Conservation (phyloP, 1,284 basidiomycete species). For the Malassezia sympodialis region DNA sequence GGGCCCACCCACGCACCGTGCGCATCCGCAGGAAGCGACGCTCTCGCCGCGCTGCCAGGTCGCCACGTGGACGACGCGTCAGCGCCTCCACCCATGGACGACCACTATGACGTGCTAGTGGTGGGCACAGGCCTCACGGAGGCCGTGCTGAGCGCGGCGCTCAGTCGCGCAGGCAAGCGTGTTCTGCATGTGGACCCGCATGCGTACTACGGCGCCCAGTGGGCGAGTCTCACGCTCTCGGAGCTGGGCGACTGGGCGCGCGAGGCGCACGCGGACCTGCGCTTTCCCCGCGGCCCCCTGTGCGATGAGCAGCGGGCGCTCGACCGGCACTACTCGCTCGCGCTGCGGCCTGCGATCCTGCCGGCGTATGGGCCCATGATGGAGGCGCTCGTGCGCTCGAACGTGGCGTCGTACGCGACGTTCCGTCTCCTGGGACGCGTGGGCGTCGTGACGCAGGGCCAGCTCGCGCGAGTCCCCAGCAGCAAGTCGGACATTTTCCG, state of each 20-base stretch:
- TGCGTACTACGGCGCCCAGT: conserved; percentile 9
- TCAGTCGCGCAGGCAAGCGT: conserved; percentile 11
- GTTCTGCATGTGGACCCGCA: conserved; percentile 11
- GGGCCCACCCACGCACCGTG: conserved; percentile 4
- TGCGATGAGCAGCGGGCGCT: conserved; percentile 6
- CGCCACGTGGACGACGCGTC: not conserved
- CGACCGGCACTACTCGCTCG: conserved; percentile 64
- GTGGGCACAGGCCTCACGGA: conserved; percentile 17
- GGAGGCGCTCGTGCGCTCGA: conserved; percentile 66
- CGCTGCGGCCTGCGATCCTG: conserved; percentile 70
- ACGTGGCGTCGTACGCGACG: conserved; percentile 78
- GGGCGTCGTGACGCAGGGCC: conserved; percentile 10
- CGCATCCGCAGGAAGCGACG: not conserved
- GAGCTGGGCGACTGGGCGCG: conserved; percentile 9
- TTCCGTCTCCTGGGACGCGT: conserved; percentile 68
- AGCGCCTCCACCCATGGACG: conserved; percentile 1
- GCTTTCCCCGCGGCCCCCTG: conserved; percentile 1
- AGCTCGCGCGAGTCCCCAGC: conserved; percentile 58
- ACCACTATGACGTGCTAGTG: conserved; percentile 14
- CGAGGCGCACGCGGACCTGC: not conserved
- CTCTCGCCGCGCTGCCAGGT: not conserved
- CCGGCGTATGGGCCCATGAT: conserved; percentile 72
- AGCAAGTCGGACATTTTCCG: conserved; percentile 92
- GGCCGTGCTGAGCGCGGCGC: conserved; percentile 12
- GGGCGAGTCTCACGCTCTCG: conserved; percentile 15